A percentile compares a stretch with the other conserved stretches of the same genome.
These are phyloP conservation scores for Canavalia ensiformis DNA, from an alignment of 306 rosid genomes.

Conservation along the genomic window DNA sequence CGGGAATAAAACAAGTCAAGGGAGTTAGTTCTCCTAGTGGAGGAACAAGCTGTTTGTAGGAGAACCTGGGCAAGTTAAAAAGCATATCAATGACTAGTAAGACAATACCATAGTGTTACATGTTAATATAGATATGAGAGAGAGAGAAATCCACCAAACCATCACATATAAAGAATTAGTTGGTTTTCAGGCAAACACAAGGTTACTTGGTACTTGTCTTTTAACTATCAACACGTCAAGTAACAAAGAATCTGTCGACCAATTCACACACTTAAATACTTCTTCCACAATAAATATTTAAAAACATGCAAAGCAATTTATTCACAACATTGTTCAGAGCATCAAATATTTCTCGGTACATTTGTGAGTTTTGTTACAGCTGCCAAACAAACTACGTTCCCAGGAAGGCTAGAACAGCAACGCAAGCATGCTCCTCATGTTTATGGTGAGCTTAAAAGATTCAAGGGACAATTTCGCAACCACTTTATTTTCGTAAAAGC, in stretches of 20 bases:
- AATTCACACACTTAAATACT: neutral
- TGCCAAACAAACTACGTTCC: neutral
- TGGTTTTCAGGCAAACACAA: neutral
- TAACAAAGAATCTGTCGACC: neutral
- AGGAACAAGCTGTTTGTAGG: conserved; percentile 61
- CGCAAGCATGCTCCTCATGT: neutral
- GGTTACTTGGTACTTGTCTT: neutral
- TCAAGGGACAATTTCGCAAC: neutral
- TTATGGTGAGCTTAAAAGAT: neutral
- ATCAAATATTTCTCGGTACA: neutral
- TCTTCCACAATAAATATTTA: neutral
- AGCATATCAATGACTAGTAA: conserved; percentile 37
- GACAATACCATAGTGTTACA: neutral
- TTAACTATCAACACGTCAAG: neutral
- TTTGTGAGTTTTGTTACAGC: neutral
- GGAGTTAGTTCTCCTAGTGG: conserved; percentile 63
- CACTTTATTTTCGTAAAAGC: neutral
- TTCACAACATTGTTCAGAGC: neutral
- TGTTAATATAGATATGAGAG: neutral
- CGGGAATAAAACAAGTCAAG: conserved; percentile 56
- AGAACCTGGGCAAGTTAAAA: conserved; percentile 63
- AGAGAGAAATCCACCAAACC: neutral
- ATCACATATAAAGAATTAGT: conserved; percentile 26
- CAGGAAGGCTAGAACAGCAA: neutral
- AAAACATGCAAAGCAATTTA: neutral